Conservation (phyloP, 2,329 filamentous ascomycete genomes). For the Ascocoryne sarcoides region DNA sequence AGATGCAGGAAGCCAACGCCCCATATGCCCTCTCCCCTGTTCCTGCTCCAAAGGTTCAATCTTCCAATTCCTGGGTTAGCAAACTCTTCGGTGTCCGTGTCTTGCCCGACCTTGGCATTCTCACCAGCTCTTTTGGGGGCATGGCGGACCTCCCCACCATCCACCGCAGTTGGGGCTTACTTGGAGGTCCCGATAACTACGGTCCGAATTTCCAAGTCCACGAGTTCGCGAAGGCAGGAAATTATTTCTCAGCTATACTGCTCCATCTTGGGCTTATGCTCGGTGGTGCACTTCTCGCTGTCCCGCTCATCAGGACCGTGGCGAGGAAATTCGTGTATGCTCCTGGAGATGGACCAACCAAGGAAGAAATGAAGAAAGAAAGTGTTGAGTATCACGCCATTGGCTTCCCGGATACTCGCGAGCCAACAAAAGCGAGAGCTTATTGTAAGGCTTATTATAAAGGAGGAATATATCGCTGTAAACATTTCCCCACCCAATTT, state of each 20-base stretch:
- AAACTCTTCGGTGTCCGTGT: constrained; percentile 41
- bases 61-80: constrained; percentile 32
- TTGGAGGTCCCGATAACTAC: constrained; percentile 40
- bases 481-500: constrained; percentile 26
- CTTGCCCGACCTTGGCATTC: constrained; percentile 44
- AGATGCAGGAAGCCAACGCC: constrained; percentile 37
- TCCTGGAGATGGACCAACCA: constrained; percentile 46
- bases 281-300: constrained; percentile 31
- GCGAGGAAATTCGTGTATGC: constrained; percentile 37
- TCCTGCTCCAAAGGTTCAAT: constrained; percentile 26
- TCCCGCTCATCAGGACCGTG: constrained; percentile 33
- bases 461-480: constrained; percentile 58
- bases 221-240: constrained; percentile 44
- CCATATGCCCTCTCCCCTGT: constrained; percentile 53
- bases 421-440: constrained; percentile 33
- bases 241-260: constrained; percentile 40
- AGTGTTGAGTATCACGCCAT: constrained; percentile 55
- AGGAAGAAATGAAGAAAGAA: constrained; percentile 47
- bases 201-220: constrained; percentile 52
- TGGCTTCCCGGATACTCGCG: constrained; percentile 47
- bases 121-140: constrained; percentile 44
- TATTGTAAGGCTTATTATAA: constrained; percentile 45
- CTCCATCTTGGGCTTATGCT: constrained; percentile 42
- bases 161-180: constrained; percentile 54
- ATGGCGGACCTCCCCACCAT: constrained; percentile 46